Percentiles rank a stretch among this genome's conserved stretches.
Conservation (phyloP, 1,284 basidiomycete genomes). For the Athelia psychrophila region DNA sequence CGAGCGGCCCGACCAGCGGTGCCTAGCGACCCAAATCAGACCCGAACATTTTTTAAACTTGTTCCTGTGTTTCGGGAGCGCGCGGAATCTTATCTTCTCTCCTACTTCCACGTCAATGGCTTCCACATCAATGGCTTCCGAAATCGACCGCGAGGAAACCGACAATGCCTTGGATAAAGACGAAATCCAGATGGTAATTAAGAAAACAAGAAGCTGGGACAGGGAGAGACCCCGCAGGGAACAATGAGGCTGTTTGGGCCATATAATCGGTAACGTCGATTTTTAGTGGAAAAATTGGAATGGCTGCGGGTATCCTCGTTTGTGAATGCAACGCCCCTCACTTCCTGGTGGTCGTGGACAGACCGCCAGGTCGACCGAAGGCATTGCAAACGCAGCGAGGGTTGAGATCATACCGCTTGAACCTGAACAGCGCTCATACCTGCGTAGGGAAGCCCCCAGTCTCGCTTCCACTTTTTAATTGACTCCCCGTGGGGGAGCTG, state of each 20-base stretch:
- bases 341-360: constrained; percentile 19
- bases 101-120: too few species aligned
- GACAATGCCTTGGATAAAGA: constrained; percentile 41
- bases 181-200: constrained; percentile 62
- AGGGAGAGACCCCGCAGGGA: constrained; percentile 27
- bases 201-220: constrained; percentile 16
- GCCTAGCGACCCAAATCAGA: too few species aligned
- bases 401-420: constrained; percentile 94
- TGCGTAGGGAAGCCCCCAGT: constrained; percentile 91
- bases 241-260: constrained; percentile 26
- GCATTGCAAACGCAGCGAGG: constrained; percentile 37
- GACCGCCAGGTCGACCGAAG: constrained; percentile 21
- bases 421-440: constrained; percentile 94
- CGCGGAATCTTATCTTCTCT: too few species aligned
- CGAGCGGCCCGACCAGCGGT: too few species aligned
- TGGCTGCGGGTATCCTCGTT: constrained; percentile 85
- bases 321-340: constrained; percentile 23
- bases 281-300: constrained; percentile 62
- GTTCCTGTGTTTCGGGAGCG: too few species aligned
- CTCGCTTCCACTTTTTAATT: constrained; percentile 49
- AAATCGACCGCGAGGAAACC: too few species aligned
- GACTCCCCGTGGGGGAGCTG: constrained; percentile 36
- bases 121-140: too few species aligned
- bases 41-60: too few species aligned
- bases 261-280: constrained; percentile 70